Evolutionary conservation across 495 filamentous ascomycete species (phyloP).

Genomic region (Hypoxylon subgilvum): DNA sequence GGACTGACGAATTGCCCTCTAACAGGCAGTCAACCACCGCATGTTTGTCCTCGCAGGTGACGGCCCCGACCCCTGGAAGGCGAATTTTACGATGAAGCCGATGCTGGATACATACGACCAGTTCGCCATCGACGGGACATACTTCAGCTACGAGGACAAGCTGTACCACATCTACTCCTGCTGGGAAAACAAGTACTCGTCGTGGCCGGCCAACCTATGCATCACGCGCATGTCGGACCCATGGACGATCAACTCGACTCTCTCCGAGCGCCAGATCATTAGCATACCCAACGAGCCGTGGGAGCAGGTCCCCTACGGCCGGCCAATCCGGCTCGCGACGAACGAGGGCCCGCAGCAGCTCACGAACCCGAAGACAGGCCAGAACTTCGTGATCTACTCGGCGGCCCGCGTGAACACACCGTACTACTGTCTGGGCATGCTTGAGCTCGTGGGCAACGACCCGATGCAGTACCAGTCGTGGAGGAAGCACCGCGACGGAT

Average conservation of each 20-base stretch:
- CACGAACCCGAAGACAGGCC: constrained; percentile 52
- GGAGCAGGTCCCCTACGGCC: constrained; percentile 57
- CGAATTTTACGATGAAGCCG: constrained; percentile 48
- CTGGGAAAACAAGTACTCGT: constrained; percentile 53
- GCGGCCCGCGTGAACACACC: constrained; percentile 54
- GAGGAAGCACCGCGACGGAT: constrained; percentile 51
- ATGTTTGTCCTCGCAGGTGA: constrained; percentile 57
- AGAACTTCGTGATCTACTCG: constrained; percentile 55
- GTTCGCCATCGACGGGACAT: constrained; percentile 61
- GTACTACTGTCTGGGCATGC: constrained; percentile 49
- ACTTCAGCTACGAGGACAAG: constrained; percentile 48
- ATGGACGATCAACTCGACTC: constrained; percentile 51
- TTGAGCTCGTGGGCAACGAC: constrained; percentile 53
- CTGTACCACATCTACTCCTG: constrained; percentile 60
- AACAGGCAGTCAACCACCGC: constrained; percentile 55
- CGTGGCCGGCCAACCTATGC: constrained; percentile 59
- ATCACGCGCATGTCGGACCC: constrained; percentile 56
- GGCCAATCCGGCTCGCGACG: constrained; percentile 49
- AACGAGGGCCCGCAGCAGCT: constrained; percentile 60
- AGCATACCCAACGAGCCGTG: constrained; percentile 51
- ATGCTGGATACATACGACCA: constrained; percentile 58
- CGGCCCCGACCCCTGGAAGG: constrained; percentile 51
- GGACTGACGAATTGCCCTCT: not conserved
- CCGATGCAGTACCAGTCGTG: constrained; percentile 58
- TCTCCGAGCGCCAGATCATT: constrained; percentile 52